These are phyloP conservation scores for Globisporangium heterothallicum DNA, from an alignment of 352 stramenopile species.

Conservation along the genomic window DNA sequence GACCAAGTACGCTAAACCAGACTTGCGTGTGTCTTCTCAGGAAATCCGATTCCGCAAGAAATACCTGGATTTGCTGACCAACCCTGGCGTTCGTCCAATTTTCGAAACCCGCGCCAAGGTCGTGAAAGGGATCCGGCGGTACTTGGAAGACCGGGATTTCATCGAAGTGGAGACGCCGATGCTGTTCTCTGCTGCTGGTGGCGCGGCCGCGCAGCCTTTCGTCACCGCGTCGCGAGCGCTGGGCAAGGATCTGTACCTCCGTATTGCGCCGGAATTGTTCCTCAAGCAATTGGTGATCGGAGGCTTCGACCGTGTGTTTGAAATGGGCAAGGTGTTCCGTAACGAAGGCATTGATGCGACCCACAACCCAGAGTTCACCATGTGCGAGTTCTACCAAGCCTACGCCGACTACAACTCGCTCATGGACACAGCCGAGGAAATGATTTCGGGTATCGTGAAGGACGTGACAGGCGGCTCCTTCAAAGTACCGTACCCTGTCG, in stretches of 20 bases:
- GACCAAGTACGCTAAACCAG: too few species aligned
- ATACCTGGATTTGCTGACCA: conserved; percentile 98
- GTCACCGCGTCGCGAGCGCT: conserved; percentile 97
- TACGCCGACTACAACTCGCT: conserved; percentile 99
- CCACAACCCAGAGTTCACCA: conserved; percentile 99
- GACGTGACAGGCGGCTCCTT: conserved; percentile 92
- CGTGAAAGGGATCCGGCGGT: conserved; percentile 50
- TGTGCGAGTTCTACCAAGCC: conserved; percentile 98
- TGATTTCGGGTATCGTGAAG: conserved; percentile 97
- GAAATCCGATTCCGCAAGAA: conserved; percentile 98
- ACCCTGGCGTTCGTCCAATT: conserved; percentile 88
- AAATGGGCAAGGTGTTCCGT: conserved; percentile 98
- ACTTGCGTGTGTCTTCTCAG: too few species aligned
- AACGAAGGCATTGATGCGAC: conserved; percentile 98
- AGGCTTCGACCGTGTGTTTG: conserved; percentile 97
- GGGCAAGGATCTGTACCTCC: conserved; percentile 93
- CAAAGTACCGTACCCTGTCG: conserved; percentile 93
- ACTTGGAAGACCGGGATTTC: conserved; percentile 70
- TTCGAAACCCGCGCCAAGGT: conserved; percentile 92
- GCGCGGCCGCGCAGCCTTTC: conserved; percentile 97
- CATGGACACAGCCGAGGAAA: conserved; percentile 97
- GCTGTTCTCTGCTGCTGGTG: conserved; percentile 97
- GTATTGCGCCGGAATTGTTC: conserved; percentile 97
- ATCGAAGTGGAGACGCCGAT: conserved; percentile 97
- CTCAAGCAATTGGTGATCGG: conserved; percentile 95